Base-by-base conservation (phyloP, 345 rosid genomes). In the Ceriops decandra region DNA sequence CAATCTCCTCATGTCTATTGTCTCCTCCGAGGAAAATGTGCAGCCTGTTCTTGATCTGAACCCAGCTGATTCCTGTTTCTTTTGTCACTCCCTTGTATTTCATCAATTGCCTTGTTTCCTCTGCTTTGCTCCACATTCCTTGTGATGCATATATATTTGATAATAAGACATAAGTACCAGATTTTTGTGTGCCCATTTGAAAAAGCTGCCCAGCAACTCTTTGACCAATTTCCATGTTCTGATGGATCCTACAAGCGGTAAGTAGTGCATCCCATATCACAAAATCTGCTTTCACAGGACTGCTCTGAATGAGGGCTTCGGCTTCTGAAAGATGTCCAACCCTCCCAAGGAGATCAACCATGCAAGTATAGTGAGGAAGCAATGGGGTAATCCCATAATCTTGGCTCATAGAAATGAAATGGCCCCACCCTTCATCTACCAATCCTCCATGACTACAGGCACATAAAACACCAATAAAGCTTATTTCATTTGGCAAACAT, bases 391-490 rank as follows among this genome's bases (percentile, higher is more conserved):
- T 71, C 36, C 66, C 80, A 76, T 68, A 46, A 52, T 71, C 63
- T 64, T 68, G 72, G 60, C 62, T 67, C 76, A 72, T 76, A 49
- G 73, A 76, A 36, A 63, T 73, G 68, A 77, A 77, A 68, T 65
- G 69, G 57, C 66, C 63, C 77, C 59, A 38, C n/a, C 68, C 80
- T 67, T 73, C 36, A 13, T 69, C 76, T 59, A 72, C 68, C 35
- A 77, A 72, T 22, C 76, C 80, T 10, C 73, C 68, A 54, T 65
- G 70, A 62, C 71, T 69, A 73, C 81, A 72, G 54, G 74, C 77
- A 56, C 54, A n/a, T 65, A 77, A 60, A 54, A 72, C 63, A 17
- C 71, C 77, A 3, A 61, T 60, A 66, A 77, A 77, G 61, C 68
- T 77, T 53, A 68, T 77, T 60, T 77, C 81, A 64, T 77, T 28